Percentiles rank a stretch among this genome's conserved stretches.
These are phyloP conservation scores for Abrus pulchellus DNA, from an alignment of 306 rosid species.

Conservation along the genomic window DNA sequence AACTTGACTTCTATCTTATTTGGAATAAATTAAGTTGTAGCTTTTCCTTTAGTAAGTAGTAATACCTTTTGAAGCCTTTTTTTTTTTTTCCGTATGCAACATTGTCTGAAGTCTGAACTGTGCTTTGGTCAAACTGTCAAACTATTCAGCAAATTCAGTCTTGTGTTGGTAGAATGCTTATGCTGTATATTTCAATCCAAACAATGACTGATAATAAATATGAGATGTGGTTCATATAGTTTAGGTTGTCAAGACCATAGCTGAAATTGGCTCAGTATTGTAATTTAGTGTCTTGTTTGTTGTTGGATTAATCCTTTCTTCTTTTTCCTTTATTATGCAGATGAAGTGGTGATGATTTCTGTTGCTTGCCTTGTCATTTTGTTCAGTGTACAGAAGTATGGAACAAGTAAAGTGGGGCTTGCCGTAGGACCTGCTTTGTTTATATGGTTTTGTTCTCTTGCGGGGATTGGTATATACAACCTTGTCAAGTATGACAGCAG, in stretches of 20 bases:
- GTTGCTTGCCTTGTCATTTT: constrained; percentile 85
- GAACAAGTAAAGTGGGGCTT: constrained; percentile 98
- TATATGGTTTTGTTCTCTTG: constrained; percentile 93
- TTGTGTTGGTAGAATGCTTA: background rate
- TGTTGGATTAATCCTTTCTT: constrained; percentile 36
- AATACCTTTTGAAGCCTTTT: background rate
- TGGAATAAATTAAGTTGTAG: background rate
- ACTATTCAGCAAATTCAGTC: constrained; percentile 19
- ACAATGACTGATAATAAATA: background rate
- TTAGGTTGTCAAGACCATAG: constrained; percentile 23
- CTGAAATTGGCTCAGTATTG: constrained; percentile 32
- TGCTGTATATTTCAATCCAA: constrained; percentile 29
- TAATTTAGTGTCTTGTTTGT: constrained; percentile 8
- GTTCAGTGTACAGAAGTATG: constrained; percentile 95
- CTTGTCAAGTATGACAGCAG: constrained; percentile 80
- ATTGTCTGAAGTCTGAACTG: background rate
- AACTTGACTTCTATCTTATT: constrained; percentile 26
- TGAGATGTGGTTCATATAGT: constrained; percentile 8
- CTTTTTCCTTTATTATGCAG: constrained; percentile 66
- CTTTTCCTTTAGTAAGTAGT: constrained; percentile 20
- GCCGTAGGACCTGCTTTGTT: constrained; percentile 95
- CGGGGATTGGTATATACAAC: constrained; percentile 83
- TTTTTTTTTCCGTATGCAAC: constrained; percentile 19
- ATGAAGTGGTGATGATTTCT: constrained; percentile 87
- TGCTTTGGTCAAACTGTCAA: constrained; percentile 21